Evolutionary conservation across 306 rosid genomes (phyloP).

Genomic region (Biancaea sappan): DNA sequence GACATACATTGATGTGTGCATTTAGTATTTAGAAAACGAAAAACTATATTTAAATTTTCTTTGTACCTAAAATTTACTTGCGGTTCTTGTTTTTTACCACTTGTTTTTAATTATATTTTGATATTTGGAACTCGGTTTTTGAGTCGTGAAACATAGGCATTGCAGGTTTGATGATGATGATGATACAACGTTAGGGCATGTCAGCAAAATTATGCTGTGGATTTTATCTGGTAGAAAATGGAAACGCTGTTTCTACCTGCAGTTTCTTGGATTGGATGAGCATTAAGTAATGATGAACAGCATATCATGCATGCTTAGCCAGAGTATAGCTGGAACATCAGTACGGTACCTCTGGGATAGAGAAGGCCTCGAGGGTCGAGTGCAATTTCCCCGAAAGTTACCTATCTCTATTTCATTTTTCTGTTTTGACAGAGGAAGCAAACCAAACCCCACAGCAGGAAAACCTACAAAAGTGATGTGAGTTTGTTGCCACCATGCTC

Average conservation of each 20-base stretch:
- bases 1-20: too few species aligned
- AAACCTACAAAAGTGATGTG: background rate
- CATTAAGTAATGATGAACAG: slow-evolving; percentile 18
- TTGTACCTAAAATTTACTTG: too few species aligned
- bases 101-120: background rate
- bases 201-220: slow-evolving; percentile 12
- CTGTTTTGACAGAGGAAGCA: background rate
- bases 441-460: background rate
- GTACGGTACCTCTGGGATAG: background rate
- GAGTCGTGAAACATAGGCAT: background rate
- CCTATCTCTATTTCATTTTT: background rate
- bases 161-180: background rate
- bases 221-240: background rate
- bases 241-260: background rate
- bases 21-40: background rate
- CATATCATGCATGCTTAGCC: slow-evolving; percentile 30
- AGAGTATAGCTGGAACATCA: background rate
- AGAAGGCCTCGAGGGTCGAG: background rate
- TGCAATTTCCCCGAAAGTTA: slow-evolving; percentile 3
- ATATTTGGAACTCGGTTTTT: slow-evolving; percentile 21
- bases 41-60: too few species aligned
- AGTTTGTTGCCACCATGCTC: background rate
- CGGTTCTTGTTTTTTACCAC: background rate
- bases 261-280: slow-evolving; percentile 23
- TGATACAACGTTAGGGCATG: background rate